Base-by-base conservation (phyloP, 2,329 filamentous ascomycete species). In the Tolypocladium ovalisporum region DNA sequence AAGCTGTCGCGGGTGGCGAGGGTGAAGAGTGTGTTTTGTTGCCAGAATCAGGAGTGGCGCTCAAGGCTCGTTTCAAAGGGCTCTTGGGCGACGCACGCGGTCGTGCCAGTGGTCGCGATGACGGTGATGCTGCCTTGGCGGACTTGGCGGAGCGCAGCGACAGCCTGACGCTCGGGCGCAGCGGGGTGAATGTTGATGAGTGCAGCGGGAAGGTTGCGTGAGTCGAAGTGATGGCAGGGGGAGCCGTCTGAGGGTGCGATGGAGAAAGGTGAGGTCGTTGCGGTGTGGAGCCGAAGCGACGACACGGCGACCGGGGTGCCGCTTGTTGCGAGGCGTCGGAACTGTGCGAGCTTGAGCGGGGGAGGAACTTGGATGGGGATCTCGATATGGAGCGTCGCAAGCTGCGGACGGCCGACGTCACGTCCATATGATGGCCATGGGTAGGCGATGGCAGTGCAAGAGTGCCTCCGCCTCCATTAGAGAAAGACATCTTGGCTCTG, bases 301-400 rank as follows among this genome's bases (percentile, higher is more conserved):
- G 78, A 71, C 70, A 80, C 69, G 76, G 80, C 69, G 76, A 80
- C 74, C 76, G 83, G 61, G 78, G 79, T 51, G 72, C 73, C 29
- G 67, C 65, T 55, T 69, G 70, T 52, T 76, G 74, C 57, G 84
- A 82, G 61, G 69, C 68, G 37, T 79, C 73, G 17, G 77, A 76
- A 58, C 70, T 73, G 60, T 78, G 75, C 0, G 79, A 80, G 51
- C 71, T 71, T 52, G 75, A 70, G 61, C 79, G 77, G 54, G 72
- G 70, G 39, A 95, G 76, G 57, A 94, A 93, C 71, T 94, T 96
- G 36, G 93, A 96, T 13, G 93, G 93, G n/a, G 93, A 97, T 65
- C 91, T 84, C 58, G 92, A 97, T 62, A 97, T 79, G 32, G 93
- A 96, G 64, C 90, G 88, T 62, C 92, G 83, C 58, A 97, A 79